These are phyloP conservation scores for Microbotryum saponariae DNA, from an alignment of 1,284 basidiomycete species.

Conservation along the genomic window DNA sequence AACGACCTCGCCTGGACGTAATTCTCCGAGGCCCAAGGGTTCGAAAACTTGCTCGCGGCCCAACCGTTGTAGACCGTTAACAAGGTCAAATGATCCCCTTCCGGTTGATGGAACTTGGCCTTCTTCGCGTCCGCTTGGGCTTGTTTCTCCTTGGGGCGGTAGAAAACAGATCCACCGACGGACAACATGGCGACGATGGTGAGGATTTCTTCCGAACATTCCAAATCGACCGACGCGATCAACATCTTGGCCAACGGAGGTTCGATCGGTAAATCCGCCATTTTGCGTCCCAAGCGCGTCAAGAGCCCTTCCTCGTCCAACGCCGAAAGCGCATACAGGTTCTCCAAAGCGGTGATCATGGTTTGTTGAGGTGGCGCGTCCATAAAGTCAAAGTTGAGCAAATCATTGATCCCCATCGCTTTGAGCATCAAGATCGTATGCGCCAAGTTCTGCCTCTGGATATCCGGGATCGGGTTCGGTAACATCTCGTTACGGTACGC, in stretches of 20 bases:
- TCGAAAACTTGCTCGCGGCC: constrained; percentile 85
- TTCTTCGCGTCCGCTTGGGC: constrained; percentile 98
- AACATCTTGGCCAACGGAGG: constrained; percentile 95
- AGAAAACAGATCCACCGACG: constrained; percentile 92
- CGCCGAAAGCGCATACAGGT: constrained; percentile 87
- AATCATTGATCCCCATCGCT: constrained; percentile 97
- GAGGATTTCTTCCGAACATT: constrained; percentile 93
- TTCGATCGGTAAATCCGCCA: constrained; percentile 95
- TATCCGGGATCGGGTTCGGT: constrained; percentile 95
- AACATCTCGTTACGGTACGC: constrained; percentile 98
- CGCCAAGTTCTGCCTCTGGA: constrained; percentile 83
- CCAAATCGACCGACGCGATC: constrained; percentile 89
- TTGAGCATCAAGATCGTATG: constrained; percentile 92
- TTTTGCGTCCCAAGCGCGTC: constrained; percentile 89
- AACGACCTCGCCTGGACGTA: constrained; percentile 96
- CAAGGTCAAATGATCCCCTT: constrained; percentile 92
- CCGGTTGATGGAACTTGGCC: constrained; percentile 95
- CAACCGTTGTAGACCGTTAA: constrained; percentile 97
- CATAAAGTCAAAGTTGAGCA: constrained; percentile 99
- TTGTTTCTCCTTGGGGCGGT: constrained; percentile 97
- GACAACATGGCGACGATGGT: constrained; percentile 92
- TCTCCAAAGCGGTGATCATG: constrained; percentile 82
- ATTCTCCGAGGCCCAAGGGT: constrained; percentile 50
- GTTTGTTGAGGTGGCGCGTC: constrained; percentile 95
- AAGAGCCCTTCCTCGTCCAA: constrained; percentile 93